Percentiles rank a stretch among this genome's conserved stretches.
phyloP scores from a whole-genome alignment of 2,329 filamentous ascomycete species.

The Epichloe coenophiala region DNA sequence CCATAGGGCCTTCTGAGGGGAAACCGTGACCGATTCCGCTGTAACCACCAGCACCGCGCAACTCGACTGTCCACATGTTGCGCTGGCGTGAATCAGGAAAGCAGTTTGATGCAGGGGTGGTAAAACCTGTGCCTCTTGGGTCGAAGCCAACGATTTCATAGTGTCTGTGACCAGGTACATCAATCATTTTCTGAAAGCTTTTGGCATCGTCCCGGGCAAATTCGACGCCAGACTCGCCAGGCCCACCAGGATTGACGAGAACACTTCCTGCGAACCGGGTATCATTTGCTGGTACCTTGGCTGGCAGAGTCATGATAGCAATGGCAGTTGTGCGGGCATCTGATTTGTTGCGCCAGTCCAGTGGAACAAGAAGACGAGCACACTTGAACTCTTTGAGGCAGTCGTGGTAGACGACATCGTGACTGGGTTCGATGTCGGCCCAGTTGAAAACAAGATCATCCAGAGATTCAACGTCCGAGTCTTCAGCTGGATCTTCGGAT shows the following conservation, averaged over 20 bases:
- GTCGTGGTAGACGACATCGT: constrained; percentile 21
- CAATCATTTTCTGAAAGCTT: constrained; percentile 5
- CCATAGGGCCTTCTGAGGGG: constrained; percentile 3
- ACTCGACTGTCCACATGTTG: constrained; percentile 15
- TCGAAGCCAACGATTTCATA: constrained; percentile 30
- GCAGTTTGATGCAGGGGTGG: constrained; percentile 24
- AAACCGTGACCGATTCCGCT: constrained; percentile 8
- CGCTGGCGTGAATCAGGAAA: constrained; percentile 17
- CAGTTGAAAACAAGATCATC: constrained; percentile 9
- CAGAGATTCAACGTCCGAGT: not conserved
- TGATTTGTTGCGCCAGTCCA: constrained; percentile 24
- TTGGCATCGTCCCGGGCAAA: constrained; percentile 5
- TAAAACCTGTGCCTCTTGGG: constrained; percentile 25
- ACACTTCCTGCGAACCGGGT: constrained; percentile 26
- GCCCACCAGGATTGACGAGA: constrained; percentile 30
- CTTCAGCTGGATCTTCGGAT: not conserved
- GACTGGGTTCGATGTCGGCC: constrained; percentile 18
- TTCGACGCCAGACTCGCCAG: constrained; percentile 25
- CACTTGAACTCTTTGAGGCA: constrained; percentile 26
- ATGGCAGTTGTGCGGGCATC: constrained; percentile 19
- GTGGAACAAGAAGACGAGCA: constrained; percentile 26
- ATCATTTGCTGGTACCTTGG: constrained; percentile 21
- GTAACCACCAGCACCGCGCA: constrained; percentile 12
- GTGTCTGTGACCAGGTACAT: constrained; percentile 15
- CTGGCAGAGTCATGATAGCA: constrained; percentile 26